These are phyloP conservation scores for Fraxinus platypoda DNA, from an alignment of 305 asterid genomes.

Conservation along the genomic window DNA sequence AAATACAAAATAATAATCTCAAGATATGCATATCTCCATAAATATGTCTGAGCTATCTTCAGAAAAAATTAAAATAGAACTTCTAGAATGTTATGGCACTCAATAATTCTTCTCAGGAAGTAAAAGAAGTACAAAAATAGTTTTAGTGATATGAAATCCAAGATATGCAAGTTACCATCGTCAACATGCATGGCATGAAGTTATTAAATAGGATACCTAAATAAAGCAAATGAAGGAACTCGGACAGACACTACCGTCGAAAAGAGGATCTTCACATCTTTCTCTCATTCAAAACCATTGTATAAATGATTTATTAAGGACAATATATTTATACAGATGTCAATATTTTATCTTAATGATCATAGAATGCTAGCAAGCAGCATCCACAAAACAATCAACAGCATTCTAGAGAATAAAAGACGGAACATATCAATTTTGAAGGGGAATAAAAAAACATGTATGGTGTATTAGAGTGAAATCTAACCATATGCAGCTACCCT, in stretches of 20 bases:
- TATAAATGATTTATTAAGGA: not conserved
- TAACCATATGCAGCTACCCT: conserved; percentile 2
- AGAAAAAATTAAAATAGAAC: not conserved
- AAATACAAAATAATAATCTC: conserved; percentile 25
- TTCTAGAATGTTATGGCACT: not conserved
- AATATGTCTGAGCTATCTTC: conserved; percentile 13
- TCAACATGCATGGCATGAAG: conserved; percentile 8
- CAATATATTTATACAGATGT: not conserved
- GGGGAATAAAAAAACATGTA: not conserved
- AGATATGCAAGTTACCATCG: not conserved
- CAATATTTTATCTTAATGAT: conserved; percentile 1
- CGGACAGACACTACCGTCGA: not conserved
- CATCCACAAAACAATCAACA: conserved; percentile 1
- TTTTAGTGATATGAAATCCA: not conserved
- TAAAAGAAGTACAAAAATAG: conserved; percentile 3
- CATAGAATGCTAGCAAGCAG: not conserved
- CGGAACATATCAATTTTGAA: conserved; percentile 2
- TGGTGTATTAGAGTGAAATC: not conserved
- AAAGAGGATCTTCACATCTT: not conserved
- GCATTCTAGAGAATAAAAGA: not conserved
- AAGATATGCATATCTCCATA: conserved; percentile 16
- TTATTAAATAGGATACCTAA: conserved; percentile 10
- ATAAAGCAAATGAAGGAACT: conserved; percentile 1
- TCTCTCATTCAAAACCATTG: not conserved
- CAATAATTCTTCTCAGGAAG: not conserved